These are phyloP conservation scores for Penicillium sp. DNA, from an alignment of 2,329 filamentous ascomycete species.

Conservation along the genomic window DNA sequence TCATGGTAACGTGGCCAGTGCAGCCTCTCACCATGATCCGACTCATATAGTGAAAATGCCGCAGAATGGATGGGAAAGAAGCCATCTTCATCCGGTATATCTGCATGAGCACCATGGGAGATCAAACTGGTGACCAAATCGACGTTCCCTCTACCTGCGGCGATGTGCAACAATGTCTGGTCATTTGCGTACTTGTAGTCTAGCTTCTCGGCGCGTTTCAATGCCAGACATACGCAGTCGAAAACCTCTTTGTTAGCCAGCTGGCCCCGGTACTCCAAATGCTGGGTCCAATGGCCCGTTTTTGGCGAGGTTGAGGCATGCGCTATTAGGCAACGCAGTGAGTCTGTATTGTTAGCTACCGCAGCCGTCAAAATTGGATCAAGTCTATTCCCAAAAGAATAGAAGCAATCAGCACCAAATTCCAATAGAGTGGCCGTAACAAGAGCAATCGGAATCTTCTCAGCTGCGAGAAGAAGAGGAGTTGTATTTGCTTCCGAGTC, in stretches of 20 bases:
- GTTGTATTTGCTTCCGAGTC: neutral
- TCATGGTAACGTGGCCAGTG: no score
- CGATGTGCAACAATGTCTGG: neutral
- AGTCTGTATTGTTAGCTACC: neutral
- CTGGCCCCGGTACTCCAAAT: neutral
- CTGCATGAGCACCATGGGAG: neutral
- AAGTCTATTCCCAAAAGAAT: neutral
- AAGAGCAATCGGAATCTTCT: neutral
- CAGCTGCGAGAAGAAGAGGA: neutral
- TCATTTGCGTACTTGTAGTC: neutral
- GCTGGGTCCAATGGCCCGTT: neutral
- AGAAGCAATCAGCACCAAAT: neutral
- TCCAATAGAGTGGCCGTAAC: neutral
- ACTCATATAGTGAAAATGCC: neutral
- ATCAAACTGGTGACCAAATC: neutral
- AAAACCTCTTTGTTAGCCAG: neutral
- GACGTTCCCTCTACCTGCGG: neutral
- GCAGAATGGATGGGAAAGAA: neutral
- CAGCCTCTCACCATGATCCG: neutral
- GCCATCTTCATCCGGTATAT: neutral
- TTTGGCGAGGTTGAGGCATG: neutral
- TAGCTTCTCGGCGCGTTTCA: neutral
- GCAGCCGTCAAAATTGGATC: neutral
- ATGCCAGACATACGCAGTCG: neutral
- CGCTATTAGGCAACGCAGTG: neutral